Base-by-base conservation (phyloP, 345 rosid species). In the Alliaria petiolata region DNA sequence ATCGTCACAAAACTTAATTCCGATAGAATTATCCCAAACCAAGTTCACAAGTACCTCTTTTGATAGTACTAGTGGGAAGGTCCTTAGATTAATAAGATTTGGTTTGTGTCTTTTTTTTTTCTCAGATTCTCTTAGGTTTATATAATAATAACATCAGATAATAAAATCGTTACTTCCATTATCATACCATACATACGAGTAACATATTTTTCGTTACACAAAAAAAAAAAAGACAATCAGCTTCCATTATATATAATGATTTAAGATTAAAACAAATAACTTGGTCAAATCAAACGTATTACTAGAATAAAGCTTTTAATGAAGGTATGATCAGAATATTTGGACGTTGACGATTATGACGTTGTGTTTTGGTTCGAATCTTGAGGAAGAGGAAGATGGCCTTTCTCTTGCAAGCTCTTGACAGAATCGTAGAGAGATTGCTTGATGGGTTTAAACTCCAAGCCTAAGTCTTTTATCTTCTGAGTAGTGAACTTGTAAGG, bases 381-480 rank as follows among this genome's bases (percentile, higher is more conserved):
- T 51, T 82, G 65, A 8, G 90, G 98, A 62, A 82, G 46, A 0
- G 92, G 84, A 35, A 95, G 89, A 45, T 87, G 93, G 17, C 97
- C 98, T 74, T 82, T 91, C 78, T 91, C 96, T 80, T 91, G 92
- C 77, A 95, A 80, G 83, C 87, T 81, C 85, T 82, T 95, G 6
- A 95, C 99, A 2, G 99, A 88, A 58, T 95, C 97, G 51, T 91
- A 95, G 1, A 95, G 74, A 77, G 88, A 75, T 43, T 95, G 96
- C 74, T 88, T 87, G 69, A 85, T 87, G 1, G 99, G 80, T 33
- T 85, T 87, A 78, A 93, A 87, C 74, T 89, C 92, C n/a, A 93
- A 33, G 0, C 97, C 98, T 19, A 93, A 16, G 62, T 87, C 95
- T 78, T 67, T 86, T 0, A 91, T 87, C 90, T 89, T 95, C 50